phyloP scores from a whole-genome alignment of 2,329 filamentous ascomycete genomes.

The Neofusicoccum sp. region DNA sequence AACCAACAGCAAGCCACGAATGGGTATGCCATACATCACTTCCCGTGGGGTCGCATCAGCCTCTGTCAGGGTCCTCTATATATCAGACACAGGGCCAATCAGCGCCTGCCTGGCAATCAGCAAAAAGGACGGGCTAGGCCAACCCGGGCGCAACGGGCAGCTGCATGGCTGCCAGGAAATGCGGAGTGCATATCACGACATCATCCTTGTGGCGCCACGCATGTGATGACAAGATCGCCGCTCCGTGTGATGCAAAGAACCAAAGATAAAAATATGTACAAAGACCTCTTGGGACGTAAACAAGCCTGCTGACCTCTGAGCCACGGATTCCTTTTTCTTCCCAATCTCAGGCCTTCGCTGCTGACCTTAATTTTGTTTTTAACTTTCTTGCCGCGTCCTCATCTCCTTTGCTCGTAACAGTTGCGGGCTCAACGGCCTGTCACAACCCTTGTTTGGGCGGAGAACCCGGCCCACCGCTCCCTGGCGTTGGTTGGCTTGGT shows the following conservation, averaged over 20 bases:
- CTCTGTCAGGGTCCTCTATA: neutral
- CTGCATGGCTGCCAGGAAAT: neutral
- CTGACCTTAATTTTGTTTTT: no score
- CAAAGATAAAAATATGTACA: neutral
- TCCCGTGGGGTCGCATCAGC: neutral
- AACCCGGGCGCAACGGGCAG: neutral
- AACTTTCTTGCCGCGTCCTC: no score
- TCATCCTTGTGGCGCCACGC: constrained; percentile 9
- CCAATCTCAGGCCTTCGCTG: no score
- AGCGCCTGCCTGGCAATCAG: neutral
- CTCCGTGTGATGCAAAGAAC: neutral
- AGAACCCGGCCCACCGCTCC: no score
- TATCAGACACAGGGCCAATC: neutral
- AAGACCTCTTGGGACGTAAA: neutral
- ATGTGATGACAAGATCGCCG: neutral
- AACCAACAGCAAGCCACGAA: neutral
- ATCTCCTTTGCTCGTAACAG: no score
- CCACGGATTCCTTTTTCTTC: neutral
- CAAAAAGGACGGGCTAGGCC: neutral
- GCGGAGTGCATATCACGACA: constrained; percentile 13
- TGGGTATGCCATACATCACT: neutral
- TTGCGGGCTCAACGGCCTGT: no score
- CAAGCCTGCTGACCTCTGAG: neutral
- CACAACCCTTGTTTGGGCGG: no score
- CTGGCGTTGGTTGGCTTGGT: no score